phyloP scores from a whole-genome alignment of 108 stramenopile genomes.

The Discostella stelligeroides region DNA sequence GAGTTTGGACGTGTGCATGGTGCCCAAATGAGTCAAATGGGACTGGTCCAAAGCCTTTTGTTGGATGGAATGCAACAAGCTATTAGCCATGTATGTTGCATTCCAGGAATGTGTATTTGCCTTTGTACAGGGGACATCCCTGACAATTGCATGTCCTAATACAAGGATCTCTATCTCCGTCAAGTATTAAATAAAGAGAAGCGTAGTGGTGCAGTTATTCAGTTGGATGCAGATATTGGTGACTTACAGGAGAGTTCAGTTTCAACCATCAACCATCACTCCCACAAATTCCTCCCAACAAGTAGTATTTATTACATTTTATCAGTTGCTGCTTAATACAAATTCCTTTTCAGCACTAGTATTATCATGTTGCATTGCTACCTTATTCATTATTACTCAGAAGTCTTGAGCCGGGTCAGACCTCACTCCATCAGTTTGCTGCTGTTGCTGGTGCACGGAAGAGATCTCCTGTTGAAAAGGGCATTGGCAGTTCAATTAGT shows the following conservation, averaged over 20 bases:
- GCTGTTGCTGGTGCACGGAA: neutral
- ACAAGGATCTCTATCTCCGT: neutral
- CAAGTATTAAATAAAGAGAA: neutral
- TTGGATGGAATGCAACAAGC: slow-evolving; percentile 1
- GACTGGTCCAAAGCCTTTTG: slow-evolving; percentile 5
- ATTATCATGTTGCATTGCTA: neutral
- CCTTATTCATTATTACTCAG: neutral
- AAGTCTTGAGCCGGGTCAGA: neutral
- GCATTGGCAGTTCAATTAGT: too few relatives aligned
- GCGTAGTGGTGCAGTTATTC: neutral
- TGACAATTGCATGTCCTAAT: neutral
- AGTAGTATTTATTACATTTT: neutral
- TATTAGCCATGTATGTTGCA: neutral
- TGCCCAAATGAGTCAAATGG: slow-evolving; percentile 6
- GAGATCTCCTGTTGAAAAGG: neutral
- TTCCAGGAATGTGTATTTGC: slow-evolving; percentile 2
- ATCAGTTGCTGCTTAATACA: neutral
- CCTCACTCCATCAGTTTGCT: neutral
- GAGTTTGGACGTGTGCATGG: slow-evolving; percentile 4
- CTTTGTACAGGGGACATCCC: neutral
- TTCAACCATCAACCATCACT: neutral
- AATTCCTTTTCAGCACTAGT: neutral
- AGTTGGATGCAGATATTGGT: neutral
- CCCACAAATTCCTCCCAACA: neutral
- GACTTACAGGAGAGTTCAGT: neutral